A percentile compares a stretch with the other conserved stretches of the same genome.
phyloP scores from a whole-genome alignment of 2,329 filamentous ascomycete genomes.

The Microdochium bolleyi region DNA sequence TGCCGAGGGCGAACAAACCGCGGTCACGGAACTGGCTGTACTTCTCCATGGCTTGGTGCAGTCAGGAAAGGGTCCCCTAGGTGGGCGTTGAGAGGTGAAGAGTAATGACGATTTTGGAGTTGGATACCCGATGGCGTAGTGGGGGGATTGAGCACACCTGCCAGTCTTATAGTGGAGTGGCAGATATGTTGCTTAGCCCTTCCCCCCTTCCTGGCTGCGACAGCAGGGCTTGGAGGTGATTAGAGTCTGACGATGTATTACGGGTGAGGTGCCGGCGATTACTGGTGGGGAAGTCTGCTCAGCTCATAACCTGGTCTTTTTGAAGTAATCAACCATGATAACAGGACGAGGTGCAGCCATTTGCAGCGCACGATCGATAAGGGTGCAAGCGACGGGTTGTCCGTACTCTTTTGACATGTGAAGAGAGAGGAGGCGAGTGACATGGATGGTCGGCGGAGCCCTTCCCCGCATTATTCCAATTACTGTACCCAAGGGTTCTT shows the following conservation, averaged over 20 bases:
- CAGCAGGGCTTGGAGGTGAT: not conserved
- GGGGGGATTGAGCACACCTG: not conserved
- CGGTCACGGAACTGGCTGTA: conserved; percentile 88
- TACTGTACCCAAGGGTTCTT: no score
- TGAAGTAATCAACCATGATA: not conserved
- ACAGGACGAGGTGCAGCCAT: not conserved
- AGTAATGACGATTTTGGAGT: not conserved
- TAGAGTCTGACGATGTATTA: not conserved
- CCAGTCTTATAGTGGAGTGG: not conserved
- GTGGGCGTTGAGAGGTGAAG: not conserved
- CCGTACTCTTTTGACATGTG: no score
- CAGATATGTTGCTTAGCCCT: not conserved
- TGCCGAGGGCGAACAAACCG: conserved; percentile 42
- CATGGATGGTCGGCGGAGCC: no score
- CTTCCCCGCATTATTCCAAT: no score
- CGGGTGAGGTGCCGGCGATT: not conserved
- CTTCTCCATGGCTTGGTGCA: conserved; percentile 94
- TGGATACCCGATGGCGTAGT: not conserved
- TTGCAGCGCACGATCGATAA: not conserved
- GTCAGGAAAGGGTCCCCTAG: not conserved
- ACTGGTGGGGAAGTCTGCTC: not conserved
- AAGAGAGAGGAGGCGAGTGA: no score
- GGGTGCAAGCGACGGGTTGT: not conserved
- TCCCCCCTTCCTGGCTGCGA: not conserved
- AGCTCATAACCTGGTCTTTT: not conserved